phyloP scores from a whole-genome alignment of 1,284 basidiomycete species.

The Cutaneotrichosporon arboriforme region DNA sequence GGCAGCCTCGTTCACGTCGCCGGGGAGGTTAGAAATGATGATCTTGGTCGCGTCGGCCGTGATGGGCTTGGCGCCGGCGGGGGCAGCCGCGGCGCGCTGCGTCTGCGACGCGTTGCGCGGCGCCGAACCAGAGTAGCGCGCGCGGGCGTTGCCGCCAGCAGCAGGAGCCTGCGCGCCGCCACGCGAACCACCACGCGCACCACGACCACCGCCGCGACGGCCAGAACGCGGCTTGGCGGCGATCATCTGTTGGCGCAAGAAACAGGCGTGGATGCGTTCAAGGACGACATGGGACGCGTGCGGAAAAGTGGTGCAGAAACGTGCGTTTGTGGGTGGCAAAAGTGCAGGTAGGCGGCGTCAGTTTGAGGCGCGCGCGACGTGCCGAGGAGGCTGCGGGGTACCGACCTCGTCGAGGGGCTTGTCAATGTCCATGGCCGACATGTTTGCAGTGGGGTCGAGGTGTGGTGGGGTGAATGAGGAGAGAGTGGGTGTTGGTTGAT shows the following conservation, averaged over 20 bases:
- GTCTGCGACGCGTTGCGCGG: slow-evolving; percentile 18
- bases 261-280: neutral
- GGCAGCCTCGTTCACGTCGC: slow-evolving; percentile 90
- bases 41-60: slow-evolving; percentile 70
- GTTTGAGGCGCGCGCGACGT: slow-evolving; percentile 1
- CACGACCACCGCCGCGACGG: slow-evolving; percentile 50
- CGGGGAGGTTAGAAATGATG: slow-evolving; percentile 89
- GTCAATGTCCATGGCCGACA: slow-evolving; percentile 56
- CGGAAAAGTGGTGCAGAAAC: neutral
- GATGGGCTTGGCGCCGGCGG: slow-evolving; percentile 47
- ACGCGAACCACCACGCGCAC: slow-evolving; percentile 41
- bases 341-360: slow-evolving; percentile 1
- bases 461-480: slow-evolving; percentile 7
- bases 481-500: neutral
- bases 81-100: slow-evolving; percentile 21
- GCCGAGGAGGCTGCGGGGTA: slow-evolving; percentile 2
- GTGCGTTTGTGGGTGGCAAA: slow-evolving; percentile 4
- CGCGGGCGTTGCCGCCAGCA: slow-evolving; percentile 50
- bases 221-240: slow-evolving; percentile 52
- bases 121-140: slow-evolving; percentile 46
- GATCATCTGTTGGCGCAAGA: slow-evolving; percentile 61
- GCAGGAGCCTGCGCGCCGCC: slow-evolving; percentile 20
- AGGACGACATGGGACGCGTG: neutral
- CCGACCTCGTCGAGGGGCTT: slow-evolving; percentile 83
- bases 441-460: slow-evolving; percentile 16